A percentile compares a stretch with the other conserved stretches of the same genome.
These are phyloP conservation scores for Trichoderma semiorbis DNA, from an alignment of 2,329 filamentous ascomycete genomes.

Conservation along the genomic window DNA sequence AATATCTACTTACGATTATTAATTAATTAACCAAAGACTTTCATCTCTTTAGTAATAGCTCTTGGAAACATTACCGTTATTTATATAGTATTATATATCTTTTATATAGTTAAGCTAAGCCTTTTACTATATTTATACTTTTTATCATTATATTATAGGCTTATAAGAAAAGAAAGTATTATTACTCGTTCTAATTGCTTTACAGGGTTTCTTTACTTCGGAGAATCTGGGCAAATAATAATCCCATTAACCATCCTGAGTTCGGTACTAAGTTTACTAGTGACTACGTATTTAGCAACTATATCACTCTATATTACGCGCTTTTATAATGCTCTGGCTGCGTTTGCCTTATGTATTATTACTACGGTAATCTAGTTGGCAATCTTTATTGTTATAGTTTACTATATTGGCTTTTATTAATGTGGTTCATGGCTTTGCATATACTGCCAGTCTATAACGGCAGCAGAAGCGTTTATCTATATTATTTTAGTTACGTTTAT, in stretches of 20 bases:
- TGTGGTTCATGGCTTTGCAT: background rate
- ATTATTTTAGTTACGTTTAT: background rate
- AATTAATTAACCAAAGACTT: no score
- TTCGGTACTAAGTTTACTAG: background rate
- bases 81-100: no score
- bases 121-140: no score
- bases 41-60: no score
- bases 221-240: background rate
- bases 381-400: background rate
- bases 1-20: background rate
- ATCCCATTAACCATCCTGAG: background rate
- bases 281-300: background rate
- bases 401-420: background rate
- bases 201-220: no score
- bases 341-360: background rate
- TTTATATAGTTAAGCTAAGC: no score
- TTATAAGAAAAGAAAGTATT: no score
- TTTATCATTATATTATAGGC: no score
- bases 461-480: background rate
- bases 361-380: background rate
- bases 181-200: no score
- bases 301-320: background rate
- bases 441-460: background rate
- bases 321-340: background rate
- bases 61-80: no score